A percentile compares a stretch with the other conserved stretches of the same genome.
phyloP scores from a whole-genome alignment of 2,329 filamentous ascomycete species.

The Alternaria sp. region DNA sequence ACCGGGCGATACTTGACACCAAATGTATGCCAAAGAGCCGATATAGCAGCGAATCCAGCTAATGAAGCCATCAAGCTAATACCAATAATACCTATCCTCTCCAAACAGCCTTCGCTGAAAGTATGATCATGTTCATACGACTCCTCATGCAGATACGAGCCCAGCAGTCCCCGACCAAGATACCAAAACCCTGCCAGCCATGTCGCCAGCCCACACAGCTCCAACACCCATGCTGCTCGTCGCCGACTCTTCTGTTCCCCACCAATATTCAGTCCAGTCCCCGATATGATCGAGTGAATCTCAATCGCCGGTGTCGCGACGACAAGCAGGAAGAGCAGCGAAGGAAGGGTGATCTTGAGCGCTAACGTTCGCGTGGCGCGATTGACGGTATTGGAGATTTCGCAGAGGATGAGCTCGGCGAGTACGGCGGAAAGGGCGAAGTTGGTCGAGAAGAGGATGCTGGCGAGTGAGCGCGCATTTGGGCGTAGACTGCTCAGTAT shows the following conservation, averaged over 20 bases:
- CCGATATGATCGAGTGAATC: conserved; percentile 68
- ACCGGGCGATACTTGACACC: conserved; percentile 66
- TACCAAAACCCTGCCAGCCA: conserved; percentile 83
- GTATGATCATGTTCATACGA: conserved; percentile 51
- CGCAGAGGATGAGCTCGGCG: conserved; percentile 80
- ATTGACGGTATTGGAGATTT: conserved; percentile 79
- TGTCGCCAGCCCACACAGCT: conserved; percentile 64
- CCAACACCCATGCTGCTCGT: conserved; percentile 68
- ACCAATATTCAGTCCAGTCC: conserved; percentile 67
- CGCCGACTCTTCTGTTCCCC: conserved; percentile 64
- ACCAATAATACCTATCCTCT: conserved; percentile 80
- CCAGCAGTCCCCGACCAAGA: conserved; percentile 69
- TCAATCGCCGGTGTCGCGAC: conserved; percentile 80
- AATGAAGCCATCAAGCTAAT: conserved; percentile 85
- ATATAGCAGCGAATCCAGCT: conserved; percentile 90
- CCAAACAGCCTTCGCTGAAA: conserved; percentile 63
- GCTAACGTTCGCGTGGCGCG: conserved; percentile 70
- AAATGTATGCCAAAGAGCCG: conserved; percentile 84
- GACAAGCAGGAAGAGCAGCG: conserved; percentile 74
- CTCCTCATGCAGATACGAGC: conserved; percentile 56
- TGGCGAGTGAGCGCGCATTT: conserved; percentile 54
- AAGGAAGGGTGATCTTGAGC: conserved; percentile 71
- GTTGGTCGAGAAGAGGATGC: conserved; percentile 75
- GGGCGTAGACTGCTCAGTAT: conserved; percentile 48
- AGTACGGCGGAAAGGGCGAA: conserved; percentile 79